These are phyloP conservation scores for Coffea humblotiana DNA, from an alignment of 305 asterid species.

Conservation along the genomic window DNA sequence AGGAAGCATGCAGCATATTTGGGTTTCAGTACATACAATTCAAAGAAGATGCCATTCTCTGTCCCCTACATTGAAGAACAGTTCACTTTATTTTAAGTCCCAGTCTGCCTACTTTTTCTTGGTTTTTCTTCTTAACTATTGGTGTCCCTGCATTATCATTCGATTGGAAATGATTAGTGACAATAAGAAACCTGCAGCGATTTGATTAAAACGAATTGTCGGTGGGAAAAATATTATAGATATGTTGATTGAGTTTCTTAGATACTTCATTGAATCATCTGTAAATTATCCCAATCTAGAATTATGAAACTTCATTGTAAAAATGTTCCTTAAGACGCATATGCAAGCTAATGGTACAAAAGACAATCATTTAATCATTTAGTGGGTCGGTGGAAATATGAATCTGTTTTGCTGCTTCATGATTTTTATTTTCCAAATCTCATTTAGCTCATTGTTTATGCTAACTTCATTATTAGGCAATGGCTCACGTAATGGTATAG, in stretches of 20 bases:
- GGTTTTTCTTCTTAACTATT: neutral
- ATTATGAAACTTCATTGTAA: conserved; percentile 15
- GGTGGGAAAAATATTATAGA: conserved; percentile 7
- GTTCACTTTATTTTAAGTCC: neutral
- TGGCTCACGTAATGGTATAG: neutral
- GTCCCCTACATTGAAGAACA: conserved; percentile 10
- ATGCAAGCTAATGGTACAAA: neutral
- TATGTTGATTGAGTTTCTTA: neutral
- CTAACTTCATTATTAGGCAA: neutral
- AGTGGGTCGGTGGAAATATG: conserved; percentile 2
- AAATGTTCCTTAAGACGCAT: conserved; percentile 9
- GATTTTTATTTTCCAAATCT: neutral
- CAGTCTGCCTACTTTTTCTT: conserved; percentile 1
- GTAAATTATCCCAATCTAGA: neutral
- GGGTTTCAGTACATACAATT: neutral
- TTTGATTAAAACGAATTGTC: conserved; percentile 12
- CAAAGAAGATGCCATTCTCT: conserved; percentile 9
- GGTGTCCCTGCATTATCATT: conserved; percentile 6
- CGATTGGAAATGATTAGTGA: conserved; percentile 13
- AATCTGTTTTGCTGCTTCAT: neutral
- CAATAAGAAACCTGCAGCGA: neutral
- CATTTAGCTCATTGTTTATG: neutral
- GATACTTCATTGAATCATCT: neutral
- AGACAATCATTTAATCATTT: neutral
- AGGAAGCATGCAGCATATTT: neutral